phyloP scores from a whole-genome alignment of 176 grass and related monocot genomes.

The Oryza officinalis region DNA sequence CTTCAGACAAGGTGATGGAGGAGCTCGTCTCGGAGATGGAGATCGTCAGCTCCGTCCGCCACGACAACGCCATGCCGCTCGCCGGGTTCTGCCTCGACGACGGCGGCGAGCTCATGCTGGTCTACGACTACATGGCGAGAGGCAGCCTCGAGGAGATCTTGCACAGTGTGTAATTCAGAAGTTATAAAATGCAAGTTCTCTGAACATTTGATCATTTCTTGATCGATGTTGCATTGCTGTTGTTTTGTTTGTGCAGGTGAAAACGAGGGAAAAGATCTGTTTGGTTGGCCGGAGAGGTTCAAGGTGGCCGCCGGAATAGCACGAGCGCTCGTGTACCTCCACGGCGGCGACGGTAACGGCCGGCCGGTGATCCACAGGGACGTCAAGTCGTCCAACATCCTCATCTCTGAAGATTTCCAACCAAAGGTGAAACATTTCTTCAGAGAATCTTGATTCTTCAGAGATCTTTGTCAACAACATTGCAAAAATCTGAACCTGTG shows the following conservation, averaged over 20 bases:
- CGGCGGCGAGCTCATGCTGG: conserved; percentile 59
- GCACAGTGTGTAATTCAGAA: conserved; percentile 42
- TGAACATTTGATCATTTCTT: background rate
- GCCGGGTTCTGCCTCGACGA: conserved; percentile 68
- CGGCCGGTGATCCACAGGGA: conserved; percentile 76
- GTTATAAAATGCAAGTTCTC: no score
- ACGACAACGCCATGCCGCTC: conserved; percentile 68
- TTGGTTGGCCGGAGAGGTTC: conserved; percentile 76
- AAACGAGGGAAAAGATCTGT: conserved; percentile 1
- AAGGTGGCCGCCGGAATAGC: conserved; percentile 68
- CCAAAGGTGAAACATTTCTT: conserved; percentile 49
- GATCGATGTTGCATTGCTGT: background rate
- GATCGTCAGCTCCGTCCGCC: conserved; percentile 54
- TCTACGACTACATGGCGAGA: conserved; percentile 77
- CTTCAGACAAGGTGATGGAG: conserved; percentile 42
- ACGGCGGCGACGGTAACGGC: conserved; percentile 33
- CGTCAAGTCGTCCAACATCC: conserved; percentile 93
- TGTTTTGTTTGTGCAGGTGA: conserved; percentile 39
- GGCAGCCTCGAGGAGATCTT: conserved; percentile 87
- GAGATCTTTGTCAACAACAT: background rate
- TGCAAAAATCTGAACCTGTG: background rate
- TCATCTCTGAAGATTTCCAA: conserved; percentile 64
- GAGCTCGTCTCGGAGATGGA: conserved; percentile 81
- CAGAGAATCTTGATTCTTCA: background rate
- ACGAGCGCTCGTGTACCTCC: conserved; percentile 59